A percentile compares a stretch with the other conserved stretches of the same genome.
These are phyloP conservation scores for Ilyonectria robusta DNA, from an alignment of 2,329 filamentous ascomycete genomes.

Conservation along the genomic window DNA sequence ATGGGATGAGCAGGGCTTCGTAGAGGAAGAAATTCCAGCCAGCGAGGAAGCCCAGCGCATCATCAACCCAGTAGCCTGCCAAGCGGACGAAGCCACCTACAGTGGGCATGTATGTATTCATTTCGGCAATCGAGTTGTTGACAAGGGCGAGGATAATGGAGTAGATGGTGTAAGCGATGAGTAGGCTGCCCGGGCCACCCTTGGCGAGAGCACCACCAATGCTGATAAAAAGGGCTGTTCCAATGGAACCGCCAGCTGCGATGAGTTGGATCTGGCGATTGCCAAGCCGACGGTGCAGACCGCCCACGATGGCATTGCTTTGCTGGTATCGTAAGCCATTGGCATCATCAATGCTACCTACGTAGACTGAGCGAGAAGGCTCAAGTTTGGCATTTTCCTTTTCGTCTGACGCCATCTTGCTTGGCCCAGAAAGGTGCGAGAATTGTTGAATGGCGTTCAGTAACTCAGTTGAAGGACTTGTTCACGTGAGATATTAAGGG, in stretches of 20 bases:
- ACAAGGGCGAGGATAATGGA: slow-evolving; percentile 69
- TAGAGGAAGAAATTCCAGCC: slow-evolving; percentile 63
- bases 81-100: slow-evolving; percentile 75
- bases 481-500: too few relatives aligned
- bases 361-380: neutral
- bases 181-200: slow-evolving; percentile 64
- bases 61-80: slow-evolving; percentile 76
- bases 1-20: slow-evolving; percentile 59
- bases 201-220: slow-evolving; percentile 68
- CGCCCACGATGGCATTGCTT: slow-evolving; percentile 46
- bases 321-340: neutral
- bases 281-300: slow-evolving; percentile 63
- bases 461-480: too few relatives aligned
- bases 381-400: neutral
- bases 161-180: slow-evolving; percentile 73
- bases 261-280: slow-evolving; percentile 72
- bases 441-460: too few relatives aligned
- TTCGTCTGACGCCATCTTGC: neutral
- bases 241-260: slow-evolving; percentile 71
- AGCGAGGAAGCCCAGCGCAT: slow-evolving; percentile 71
- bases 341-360: neutral
- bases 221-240: slow-evolving; percentile 72
- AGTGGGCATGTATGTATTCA: slow-evolving; percentile 74
- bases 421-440: too few relatives aligned
- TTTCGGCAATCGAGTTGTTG: slow-evolving; percentile 77